Conservation (phyloP, 176 grass and related monocot genomes). For the Lolium rigidum region DNA sequence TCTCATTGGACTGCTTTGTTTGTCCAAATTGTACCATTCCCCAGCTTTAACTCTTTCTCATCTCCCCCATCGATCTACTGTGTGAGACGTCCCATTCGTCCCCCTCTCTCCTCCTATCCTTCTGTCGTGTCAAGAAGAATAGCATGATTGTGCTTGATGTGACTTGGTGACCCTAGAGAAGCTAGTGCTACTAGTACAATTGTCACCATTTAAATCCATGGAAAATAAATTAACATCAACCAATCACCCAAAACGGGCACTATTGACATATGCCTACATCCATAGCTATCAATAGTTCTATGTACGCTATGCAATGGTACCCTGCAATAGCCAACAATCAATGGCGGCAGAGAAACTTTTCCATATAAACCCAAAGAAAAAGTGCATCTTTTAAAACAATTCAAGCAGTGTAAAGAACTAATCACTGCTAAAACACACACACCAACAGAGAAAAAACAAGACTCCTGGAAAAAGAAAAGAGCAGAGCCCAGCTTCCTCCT, state of each 20-base stretch:
- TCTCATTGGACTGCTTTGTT: neutral
- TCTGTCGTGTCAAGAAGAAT: conserved; percentile 42
- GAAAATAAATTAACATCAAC: conserved; percentile 37
- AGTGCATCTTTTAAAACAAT: neutral
- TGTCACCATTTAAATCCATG: conserved; percentile 49
- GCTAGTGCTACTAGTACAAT: conserved; percentile 28
- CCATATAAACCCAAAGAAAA: neutral
- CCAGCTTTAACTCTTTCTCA: conserved; percentile 41
- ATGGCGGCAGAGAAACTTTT: neutral
- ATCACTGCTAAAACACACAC: neutral
- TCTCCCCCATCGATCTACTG: conserved; percentile 20
- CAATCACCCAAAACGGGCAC: conserved; percentile 30
- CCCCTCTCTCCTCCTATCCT: conserved; percentile 19
- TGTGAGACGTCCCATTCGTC: neutral
- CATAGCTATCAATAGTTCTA: neutral
- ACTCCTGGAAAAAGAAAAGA: neutral
- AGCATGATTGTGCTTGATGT: conserved; percentile 56
- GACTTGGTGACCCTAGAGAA: conserved; percentile 44
- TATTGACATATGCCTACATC: conserved; percentile 3
- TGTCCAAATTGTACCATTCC: conserved; percentile 42
- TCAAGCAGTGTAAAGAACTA: neutral
- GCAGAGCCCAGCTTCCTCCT: neutral
- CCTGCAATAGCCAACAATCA: neutral
- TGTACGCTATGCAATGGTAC: neutral
- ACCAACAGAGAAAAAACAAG: neutral